These are phyloP conservation scores for Polychaeton citri DNA, from an alignment of 2,329 filamentous ascomycete genomes.

Conservation along the genomic window DNA sequence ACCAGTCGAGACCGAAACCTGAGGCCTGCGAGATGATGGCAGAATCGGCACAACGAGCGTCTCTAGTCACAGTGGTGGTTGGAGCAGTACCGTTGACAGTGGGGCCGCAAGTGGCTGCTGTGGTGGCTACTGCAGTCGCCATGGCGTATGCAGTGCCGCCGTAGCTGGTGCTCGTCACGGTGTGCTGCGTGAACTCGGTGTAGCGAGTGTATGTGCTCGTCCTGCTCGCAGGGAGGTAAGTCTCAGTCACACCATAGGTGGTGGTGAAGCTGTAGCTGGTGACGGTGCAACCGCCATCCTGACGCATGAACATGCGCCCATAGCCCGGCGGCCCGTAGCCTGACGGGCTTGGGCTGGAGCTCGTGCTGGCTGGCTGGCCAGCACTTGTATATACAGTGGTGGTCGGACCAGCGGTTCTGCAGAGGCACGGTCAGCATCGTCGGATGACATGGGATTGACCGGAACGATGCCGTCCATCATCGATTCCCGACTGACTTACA, in stretches of 20 bases:
- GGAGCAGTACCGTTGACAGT: constrained; percentile 9
- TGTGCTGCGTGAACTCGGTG: constrained; percentile 16
- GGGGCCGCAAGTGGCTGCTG: constrained; percentile 9
- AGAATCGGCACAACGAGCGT: constrained; percentile 18
- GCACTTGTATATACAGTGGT: constrained; percentile 10
- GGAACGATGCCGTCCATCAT: no score
- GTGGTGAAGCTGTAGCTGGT: constrained; percentile 11
- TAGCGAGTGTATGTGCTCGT: constrained; percentile 18
- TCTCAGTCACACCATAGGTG: constrained; percentile 16
- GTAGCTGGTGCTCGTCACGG: constrained; percentile 16
- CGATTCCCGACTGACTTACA: constrained; percentile 8
- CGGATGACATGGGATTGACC: no score
- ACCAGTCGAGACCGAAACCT: constrained; percentile 15
- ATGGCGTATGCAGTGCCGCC: constrained; percentile 18
- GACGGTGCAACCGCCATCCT: constrained; percentile 5
- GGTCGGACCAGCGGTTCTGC: constrained; percentile 6
- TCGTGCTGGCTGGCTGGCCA: constrained; percentile 1
- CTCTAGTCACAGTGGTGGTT: constrained; percentile 12
- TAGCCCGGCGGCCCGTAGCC: constrained; percentile 7
- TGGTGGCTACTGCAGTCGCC: constrained; percentile 13
- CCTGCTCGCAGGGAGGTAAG: constrained; percentile 10
- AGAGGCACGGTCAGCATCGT: constrained; percentile 3
- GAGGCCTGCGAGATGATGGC: constrained; percentile 12
- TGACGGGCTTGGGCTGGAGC: constrained; percentile 3
- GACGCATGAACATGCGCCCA: constrained; percentile 7